phyloP scores from a whole-genome alignment of 2,329 filamentous ascomycete genomes.

The Aureobasidium subglaciale region DNA sequence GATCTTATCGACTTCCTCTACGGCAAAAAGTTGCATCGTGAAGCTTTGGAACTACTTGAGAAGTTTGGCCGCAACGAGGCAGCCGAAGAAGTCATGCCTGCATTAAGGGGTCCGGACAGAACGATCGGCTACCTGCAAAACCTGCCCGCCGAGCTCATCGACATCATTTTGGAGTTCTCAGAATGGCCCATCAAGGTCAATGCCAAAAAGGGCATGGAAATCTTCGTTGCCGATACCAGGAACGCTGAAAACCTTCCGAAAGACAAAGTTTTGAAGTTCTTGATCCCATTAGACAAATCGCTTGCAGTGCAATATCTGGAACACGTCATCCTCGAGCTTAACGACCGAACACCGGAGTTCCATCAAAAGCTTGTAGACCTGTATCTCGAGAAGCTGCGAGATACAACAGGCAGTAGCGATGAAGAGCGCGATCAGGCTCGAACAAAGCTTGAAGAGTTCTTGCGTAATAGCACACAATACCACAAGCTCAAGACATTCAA shows the following conservation, averaged over 20 bases:
- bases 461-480: conserved; percentile 72
- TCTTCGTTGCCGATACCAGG: conserved; percentile 88
- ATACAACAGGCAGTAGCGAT: conserved; percentile 23
- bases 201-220: conserved; percentile 74
- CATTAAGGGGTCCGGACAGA: conserved; percentile 70
- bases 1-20: conserved; percentile 97
- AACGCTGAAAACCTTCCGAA: conserved; percentile 87
- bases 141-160: conserved; percentile 77
- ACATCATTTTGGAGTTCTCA: conserved; percentile 84
- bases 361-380: conserved; percentile 77
- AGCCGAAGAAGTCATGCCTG: conserved; percentile 39
- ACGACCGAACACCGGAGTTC: conserved; percentile 68
- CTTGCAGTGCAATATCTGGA: conserved; percentile 81
- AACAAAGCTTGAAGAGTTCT: conserved; percentile 62
- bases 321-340: conserved; percentile 78
- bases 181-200: conserved; percentile 75
- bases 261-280: conserved; percentile 65
- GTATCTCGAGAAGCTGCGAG: conserved; percentile 51
- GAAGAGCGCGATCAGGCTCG: conserved; percentile 28
- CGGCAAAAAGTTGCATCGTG: conserved; percentile 84
- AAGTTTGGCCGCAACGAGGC: conserved; percentile 62
- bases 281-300: conserved; percentile 59
- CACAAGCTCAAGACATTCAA: conserved; percentile 59
- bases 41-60: conserved; percentile 73
- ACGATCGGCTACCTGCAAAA: conserved; percentile 88